Percentiles rank a stretch among this genome's conserved stretches.
These are phyloP conservation scores for Cladophialophora yegresii DNA, from an alignment of 2,329 filamentous ascomycete species.

Conservation along the genomic window DNA sequence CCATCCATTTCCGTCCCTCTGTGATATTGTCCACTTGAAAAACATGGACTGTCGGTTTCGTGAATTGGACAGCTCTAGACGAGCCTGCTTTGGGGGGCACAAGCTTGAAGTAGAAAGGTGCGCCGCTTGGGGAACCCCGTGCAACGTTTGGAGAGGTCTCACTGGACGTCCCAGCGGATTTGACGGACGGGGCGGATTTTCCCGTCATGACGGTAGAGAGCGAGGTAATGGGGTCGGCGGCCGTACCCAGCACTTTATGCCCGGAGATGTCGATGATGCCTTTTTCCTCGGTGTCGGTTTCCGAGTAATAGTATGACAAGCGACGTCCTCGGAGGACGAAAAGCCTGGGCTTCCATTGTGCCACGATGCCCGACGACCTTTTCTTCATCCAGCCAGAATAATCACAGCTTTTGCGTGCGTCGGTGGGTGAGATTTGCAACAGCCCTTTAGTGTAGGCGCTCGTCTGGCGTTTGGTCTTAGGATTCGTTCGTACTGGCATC, in stretches of 20 bases:
- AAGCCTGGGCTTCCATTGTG: constrained; percentile 95
- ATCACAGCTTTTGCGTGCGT: constrained; percentile 83
- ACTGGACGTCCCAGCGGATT: constrained; percentile 42
- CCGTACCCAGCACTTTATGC: constrained; percentile 91
- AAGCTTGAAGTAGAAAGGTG: constrained; percentile 97
- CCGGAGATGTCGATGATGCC: constrained; percentile 97
- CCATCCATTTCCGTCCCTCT: constrained; percentile 95
- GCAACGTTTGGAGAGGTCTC: constrained; percentile 38
- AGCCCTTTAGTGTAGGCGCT: constrained; percentile 90
- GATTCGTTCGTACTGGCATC: constrained; percentile 48
- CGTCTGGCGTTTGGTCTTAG: constrained; percentile 86
- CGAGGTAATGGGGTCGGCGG: constrained; percentile 85
- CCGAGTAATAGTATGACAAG: constrained; percentile 93
- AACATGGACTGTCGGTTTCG: constrained; percentile 94
- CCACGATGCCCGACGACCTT: constrained; percentile 92
- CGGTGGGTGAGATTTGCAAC: constrained; percentile 74
- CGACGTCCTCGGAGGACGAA: constrained; percentile 91
- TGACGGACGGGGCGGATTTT: constrained; percentile 38
- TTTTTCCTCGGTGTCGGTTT: constrained; percentile 88
- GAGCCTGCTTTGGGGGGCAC: constrained; percentile 85
- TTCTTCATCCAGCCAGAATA: constrained; percentile 99
- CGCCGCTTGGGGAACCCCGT: constrained; percentile 51
- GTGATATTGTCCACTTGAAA: constrained; percentile 92
- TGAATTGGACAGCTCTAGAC: constrained; percentile 91
- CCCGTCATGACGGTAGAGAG: constrained; percentile 90